Evolutionary conservation across 1,284 basidiomycete genomes (phyloP).

Genomic region (Somion occarium): DNA sequence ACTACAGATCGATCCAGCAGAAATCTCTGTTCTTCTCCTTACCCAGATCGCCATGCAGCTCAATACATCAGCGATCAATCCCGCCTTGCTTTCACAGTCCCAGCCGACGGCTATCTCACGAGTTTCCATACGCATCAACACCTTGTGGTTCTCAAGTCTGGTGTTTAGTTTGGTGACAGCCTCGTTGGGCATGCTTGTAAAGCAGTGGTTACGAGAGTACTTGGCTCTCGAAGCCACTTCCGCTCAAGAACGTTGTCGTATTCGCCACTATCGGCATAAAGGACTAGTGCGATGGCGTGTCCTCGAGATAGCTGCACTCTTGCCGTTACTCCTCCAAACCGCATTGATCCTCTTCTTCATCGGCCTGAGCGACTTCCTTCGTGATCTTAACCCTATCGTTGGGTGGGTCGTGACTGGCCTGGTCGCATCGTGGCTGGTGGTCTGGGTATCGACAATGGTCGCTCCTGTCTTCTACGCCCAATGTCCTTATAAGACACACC

Average conservation of each 20-base stretch:
- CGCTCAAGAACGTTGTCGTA: slow-evolving; percentile 6
- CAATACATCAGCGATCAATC: slow-evolving; percentile 5
- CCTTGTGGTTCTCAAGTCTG: slow-evolving; percentile 13
- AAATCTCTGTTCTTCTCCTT: slow-evolving; percentile 8
- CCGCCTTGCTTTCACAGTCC: background rate
- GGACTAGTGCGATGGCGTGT: slow-evolving; percentile 26
- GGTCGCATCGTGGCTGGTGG: slow-evolving; percentile 3
- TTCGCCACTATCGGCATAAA: slow-evolving; percentile 22
- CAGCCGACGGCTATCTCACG: background rate
- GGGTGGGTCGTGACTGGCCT: slow-evolving; percentile 7
- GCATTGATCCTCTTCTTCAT: slow-evolving; percentile 26
- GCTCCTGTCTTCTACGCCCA: slow-evolving; percentile 8
- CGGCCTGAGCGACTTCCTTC: slow-evolving; percentile 15
- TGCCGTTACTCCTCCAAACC: slow-evolving; percentile 26
- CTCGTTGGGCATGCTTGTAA: too few relatives aligned
- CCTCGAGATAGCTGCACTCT: slow-evolving; percentile 19
- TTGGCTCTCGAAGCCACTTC: slow-evolving; percentile 8
- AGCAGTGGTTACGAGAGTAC: slow-evolving; percentile 13
- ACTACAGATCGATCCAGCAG: slow-evolving; percentile 13
- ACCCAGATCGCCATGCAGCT: slow-evolving; percentile 14
- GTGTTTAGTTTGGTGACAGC: slow-evolving; percentile 15
- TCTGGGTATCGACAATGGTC: slow-evolving; percentile 2
- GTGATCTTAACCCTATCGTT: slow-evolving; percentile 9
- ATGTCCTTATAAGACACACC: slow-evolving; percentile 10
- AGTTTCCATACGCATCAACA: slow-evolving; percentile 11